A percentile compares a stretch with the other conserved stretches of the same genome.
These are phyloP conservation scores for Thermochaetoides thermophila DNA, from an alignment of 495 filamentous ascomycete species.

Conservation along the genomic window DNA sequence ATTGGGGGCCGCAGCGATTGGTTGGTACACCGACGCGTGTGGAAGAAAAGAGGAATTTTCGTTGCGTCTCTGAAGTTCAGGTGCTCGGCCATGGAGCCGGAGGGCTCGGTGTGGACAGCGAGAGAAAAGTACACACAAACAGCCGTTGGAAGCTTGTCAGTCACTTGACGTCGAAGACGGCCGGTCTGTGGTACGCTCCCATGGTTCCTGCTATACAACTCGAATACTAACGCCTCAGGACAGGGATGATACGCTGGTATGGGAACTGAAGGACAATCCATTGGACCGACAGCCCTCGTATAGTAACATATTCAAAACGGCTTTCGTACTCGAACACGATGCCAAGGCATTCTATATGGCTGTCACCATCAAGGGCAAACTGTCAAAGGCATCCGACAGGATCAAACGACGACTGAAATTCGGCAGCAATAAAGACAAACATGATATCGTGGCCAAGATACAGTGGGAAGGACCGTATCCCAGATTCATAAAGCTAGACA, in stretches of 20 bases:
- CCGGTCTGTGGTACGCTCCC: constrained; percentile 4
- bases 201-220: too few relatives aligned
- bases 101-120: constrained; percentile 7
- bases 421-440: constrained; percentile 1
- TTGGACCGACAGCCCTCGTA: constrained; percentile 16
- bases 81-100: constrained; percentile 7
- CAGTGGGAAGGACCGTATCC: constrained; percentile 10
- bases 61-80: constrained; percentile 4
- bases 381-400: constrained; percentile 2
- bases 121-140: constrained; percentile 1
- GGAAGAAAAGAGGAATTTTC: constrained; percentile 1
- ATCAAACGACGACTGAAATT: constrained; percentile 8
- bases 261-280: constrained; percentile 17
- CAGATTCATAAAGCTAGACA: constrained; percentile 7
- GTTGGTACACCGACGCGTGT: constrained; percentile 2
- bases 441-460: constrained; percentile 10
- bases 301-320: constrained; percentile 18
- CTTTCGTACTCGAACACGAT: constrained; percentile 21
- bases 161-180: constrained; percentile 3
- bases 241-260: constrained; percentile 15
- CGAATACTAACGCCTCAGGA: too few relatives aligned
- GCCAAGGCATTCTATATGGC: constrained; percentile 18
- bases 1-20: constrained; percentile 10
- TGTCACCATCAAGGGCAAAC: constrained; percentile 16
- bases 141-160: constrained; percentile 11